Evolutionary conservation across 371 early-diverging fungal species (phyloP).

Genomic region (Spraguea lophii): DNA sequence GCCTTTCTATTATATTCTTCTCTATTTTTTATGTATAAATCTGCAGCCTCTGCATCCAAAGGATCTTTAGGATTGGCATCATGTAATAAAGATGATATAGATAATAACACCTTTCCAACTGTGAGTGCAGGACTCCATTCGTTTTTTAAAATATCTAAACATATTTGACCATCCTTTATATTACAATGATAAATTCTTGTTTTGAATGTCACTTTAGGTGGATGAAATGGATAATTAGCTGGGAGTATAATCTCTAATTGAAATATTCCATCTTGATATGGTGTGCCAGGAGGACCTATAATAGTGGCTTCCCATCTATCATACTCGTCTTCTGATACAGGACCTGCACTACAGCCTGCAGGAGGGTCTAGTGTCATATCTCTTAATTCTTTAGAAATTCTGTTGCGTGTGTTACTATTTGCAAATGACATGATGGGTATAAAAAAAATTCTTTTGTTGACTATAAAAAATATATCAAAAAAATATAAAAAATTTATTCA

Average conservation of each 20-base stretch:
- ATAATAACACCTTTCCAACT: conserved; percentile 74
- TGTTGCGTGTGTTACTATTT: no score
- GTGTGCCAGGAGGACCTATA: conserved; percentile 46
- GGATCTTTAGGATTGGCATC: conserved; percentile 98
- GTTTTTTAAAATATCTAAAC: conserved; percentile 88
- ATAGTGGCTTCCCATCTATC: conserved; percentile 45
- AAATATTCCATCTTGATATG: conserved; percentile 74
- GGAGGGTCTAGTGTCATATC: conserved; percentile 40
- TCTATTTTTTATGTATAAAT: conserved; percentile 32
- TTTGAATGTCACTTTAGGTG: conserved; percentile 77
- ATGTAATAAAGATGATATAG: conserved; percentile 72
- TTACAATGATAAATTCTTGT: conserved; percentile 62
- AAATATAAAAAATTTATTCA: no score
- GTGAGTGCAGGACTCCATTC: conserved; percentile 97
- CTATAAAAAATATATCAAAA: no score
- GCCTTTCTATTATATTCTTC: conserved; percentile 41
- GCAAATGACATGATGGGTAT: no score
- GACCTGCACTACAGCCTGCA: conserved; percentile 42
- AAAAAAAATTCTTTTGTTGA: no score
- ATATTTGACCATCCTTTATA: conserved; percentile 82
- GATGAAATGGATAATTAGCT: conserved; percentile 81
- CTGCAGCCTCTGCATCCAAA: conserved; percentile 58
- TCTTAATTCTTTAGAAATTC: conserved; percentile 42
- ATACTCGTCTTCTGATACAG: conserved; percentile 28
- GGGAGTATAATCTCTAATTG: conserved; percentile 66